Conservation (phyloP, 192 early-diverging fungal genomes). For the Coemansia sp. region DNA sequence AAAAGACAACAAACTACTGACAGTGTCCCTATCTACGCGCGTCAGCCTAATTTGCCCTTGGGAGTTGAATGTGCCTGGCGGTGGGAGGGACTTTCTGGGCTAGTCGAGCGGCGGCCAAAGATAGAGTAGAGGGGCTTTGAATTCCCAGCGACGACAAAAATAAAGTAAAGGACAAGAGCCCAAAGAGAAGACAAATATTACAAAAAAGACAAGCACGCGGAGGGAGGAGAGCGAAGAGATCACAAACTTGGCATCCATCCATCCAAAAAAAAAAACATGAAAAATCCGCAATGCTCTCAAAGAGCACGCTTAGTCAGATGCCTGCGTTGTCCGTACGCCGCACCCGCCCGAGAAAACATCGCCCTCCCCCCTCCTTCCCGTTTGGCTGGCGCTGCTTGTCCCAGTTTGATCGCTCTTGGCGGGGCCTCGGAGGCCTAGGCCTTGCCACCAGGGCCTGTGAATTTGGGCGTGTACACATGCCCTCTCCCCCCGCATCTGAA, state of each 20-base stretch:
- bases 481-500: background rate
- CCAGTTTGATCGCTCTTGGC: constrained; percentile 1
- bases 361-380: background rate
- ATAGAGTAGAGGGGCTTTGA: background rate
- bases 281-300: background rate
- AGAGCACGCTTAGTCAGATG: background rate
- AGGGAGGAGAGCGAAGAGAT: background rate
- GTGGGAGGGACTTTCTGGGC: background rate
- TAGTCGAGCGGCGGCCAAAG: background rate
- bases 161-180: background rate
- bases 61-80: background rate
- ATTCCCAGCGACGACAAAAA: background rate
- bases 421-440: background rate
- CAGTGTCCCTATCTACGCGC: background rate
- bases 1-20: constrained; percentile 3
- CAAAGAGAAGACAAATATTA: background rate
- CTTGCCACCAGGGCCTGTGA: background rate
- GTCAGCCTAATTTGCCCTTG: background rate
- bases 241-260: background rate
- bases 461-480: background rate
- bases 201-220: constrained; percentile 6
- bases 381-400: background rate
- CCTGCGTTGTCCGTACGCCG: background rate
- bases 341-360: background rate
- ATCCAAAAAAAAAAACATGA: background rate